Base-by-base conservation (phyloP, 1,139 yeast species). In the Kluyveromyces sp. region DNA sequence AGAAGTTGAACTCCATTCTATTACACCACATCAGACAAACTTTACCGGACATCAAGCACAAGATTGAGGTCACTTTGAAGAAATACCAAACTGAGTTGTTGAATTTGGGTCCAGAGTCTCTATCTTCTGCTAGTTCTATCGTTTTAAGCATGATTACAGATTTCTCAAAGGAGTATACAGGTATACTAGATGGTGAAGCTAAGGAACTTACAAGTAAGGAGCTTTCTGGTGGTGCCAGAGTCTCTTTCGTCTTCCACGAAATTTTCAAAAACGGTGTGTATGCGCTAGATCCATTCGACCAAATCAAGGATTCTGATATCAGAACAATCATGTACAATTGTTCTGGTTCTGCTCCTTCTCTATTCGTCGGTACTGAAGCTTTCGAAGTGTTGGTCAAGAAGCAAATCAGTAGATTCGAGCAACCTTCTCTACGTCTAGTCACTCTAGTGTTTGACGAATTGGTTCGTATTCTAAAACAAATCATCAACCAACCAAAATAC, bases 281-380 rank as follows among this genome's bases (percentile, higher is more conserved):
- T 63, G 87, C 97, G 0, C 74, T 92, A 50, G 98, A 94, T 66
- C 99, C 99, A 48, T 94, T 87, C 67, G 98, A 92, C 64, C 96
- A 90, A 67, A 90, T 92, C 61, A 90, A 89, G 70, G 98, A 92
- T 65, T 85, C 87, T 33, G 99, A 92, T 65, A 94, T 94, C 58
- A 81, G 98, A 68, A 92, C 98, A n/a, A 90, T 92, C 45, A 83
- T 84, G 90, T 88, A 90, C 72, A 92, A 92, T 66, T 87, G 97
- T 40, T 85, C 96, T 10, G 98, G 98, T 62, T 84, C 97, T 21
- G 88, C 97, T 1, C 98, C 98, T n/a, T 86, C 96, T 4, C 74
- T 92, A 58, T 92, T 92, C 69, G 98, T 92, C 49, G 98, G 97
- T 41, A 92, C 98, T 5, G 92, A 88, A 60, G 97, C 97, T 0